Conservation (phyloP, 768 basidiomycete genomes). For the Daedaleopsis nitida region DNA sequence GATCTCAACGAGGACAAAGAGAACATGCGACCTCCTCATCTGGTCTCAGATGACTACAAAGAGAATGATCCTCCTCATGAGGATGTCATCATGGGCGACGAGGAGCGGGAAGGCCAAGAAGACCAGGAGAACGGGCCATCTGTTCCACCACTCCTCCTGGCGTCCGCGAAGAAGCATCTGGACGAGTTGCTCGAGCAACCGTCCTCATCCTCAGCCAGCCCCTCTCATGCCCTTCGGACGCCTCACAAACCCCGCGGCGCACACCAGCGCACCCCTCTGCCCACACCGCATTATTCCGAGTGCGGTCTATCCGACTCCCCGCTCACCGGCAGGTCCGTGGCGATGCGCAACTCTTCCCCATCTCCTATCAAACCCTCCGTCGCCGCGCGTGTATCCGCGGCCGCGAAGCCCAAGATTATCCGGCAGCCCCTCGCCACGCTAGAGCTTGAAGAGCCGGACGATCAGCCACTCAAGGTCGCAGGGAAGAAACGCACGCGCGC, state of each 20-base stretch:
- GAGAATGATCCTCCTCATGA: slow-evolving; percentile 2
- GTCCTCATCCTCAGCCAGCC: slow-evolving; percentile 15
- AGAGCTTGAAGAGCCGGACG: slow-evolving; percentile 1
- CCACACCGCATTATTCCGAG: slow-evolving; percentile 24
- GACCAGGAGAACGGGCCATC: slow-evolving; percentile 4
- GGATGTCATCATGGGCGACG: background rate
- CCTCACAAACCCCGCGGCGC: slow-evolving; percentile 28
- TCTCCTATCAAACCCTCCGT: slow-evolving; percentile 22
- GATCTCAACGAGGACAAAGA: slow-evolving; percentile 14
- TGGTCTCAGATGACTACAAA: slow-evolving; percentile 1
- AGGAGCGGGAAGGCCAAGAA: background rate
- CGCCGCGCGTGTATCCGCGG: background rate
- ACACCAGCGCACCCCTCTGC: slow-evolving; percentile 26
- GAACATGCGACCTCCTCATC: slow-evolving; percentile 13
- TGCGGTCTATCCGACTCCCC: slow-evolving; percentile 18
- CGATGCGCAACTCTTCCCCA: slow-evolving; percentile 18
- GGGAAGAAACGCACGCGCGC: slow-evolving; percentile 18
- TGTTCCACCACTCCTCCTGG: slow-evolving; percentile 7
- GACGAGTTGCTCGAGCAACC: slow-evolving; percentile 3
- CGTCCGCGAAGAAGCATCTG: slow-evolving; percentile 3
- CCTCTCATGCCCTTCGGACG: slow-evolving; percentile 24
- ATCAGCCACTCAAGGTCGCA: background rate
- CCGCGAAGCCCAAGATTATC: background rate
- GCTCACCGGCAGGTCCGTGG: slow-evolving; percentile 11
- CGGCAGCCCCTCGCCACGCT: background rate